phyloP scores from a whole-genome alignment of 225 moss, liverwort and hornwort genomes.

The Marchantia polymorpha region DNA sequence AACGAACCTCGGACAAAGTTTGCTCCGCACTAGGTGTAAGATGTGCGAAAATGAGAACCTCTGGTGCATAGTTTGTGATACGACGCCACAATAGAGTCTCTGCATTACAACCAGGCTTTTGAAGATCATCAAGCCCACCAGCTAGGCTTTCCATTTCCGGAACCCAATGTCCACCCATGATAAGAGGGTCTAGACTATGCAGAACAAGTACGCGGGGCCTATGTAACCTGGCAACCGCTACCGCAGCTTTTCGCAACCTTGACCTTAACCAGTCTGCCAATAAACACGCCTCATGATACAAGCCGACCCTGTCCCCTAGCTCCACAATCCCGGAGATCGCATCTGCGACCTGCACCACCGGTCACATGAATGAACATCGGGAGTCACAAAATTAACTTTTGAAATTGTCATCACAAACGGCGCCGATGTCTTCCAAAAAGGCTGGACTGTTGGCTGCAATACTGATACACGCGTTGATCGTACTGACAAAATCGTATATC shows the following conservation, averaged over 20 bases:
- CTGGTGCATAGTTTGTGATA: constrained; percentile 57
- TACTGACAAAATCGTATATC: no score
- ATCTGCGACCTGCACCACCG: constrained; percentile 49
- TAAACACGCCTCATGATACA: constrained; percentile 60
- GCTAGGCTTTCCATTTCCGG: constrained; percentile 61
- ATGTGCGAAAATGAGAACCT: constrained; percentile 57
- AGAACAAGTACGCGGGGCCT: constrained; percentile 60
- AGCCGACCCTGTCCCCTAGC: constrained; percentile 58
- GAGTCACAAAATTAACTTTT: not conserved
- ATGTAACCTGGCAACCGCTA: constrained; percentile 45
- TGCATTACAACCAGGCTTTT: constrained; percentile 57
- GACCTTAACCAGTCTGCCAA: constrained; percentile 53
- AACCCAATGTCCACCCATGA: constrained; percentile 65
- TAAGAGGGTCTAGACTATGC: constrained; percentile 56
- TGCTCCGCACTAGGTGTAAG: constrained; percentile 50
- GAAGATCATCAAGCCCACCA: constrained; percentile 60
- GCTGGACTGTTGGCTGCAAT: not conserved
- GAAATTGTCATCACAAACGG: not conserved
- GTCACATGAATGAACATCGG: not conserved
- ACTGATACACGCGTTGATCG: no score
- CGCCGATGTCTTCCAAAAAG: not conserved
- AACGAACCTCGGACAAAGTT: constrained; percentile 55
- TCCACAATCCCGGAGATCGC: constrained; percentile 51
- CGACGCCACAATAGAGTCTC: constrained; percentile 54
- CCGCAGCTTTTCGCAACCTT: constrained; percentile 60